Conservation (phyloP, 1,139 yeast species). For the Suhomyces anneliseae region DNA sequence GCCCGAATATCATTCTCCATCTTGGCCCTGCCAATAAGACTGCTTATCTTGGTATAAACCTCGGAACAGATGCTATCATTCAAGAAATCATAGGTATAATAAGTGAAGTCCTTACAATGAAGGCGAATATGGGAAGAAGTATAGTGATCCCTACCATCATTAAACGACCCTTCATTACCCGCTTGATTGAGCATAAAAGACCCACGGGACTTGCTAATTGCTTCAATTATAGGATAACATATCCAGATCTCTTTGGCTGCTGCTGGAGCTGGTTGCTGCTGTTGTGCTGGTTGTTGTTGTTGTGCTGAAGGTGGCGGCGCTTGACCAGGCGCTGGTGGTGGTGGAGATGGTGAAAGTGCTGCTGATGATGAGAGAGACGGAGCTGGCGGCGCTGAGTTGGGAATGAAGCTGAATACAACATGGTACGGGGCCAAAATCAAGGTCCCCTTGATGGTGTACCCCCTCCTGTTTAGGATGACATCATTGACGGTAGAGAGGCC, state of each 20-base stretch:
- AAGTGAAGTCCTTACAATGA: constrained; percentile 86
- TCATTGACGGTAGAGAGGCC: constrained; percentile 50
- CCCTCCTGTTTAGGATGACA: constrained; percentile 70
- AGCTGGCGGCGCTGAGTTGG: constrained; percentile 16
- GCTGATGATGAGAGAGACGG: constrained; percentile 44
- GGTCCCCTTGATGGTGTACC: constrained; percentile 63
- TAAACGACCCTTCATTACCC: constrained; percentile 1
- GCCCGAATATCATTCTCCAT: constrained; percentile 40
- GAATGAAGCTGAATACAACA: constrained; percentile 62
- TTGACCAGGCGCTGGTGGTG: too few species aligned
- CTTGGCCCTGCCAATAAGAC: constrained; percentile 49
- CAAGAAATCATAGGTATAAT: constrained; percentile 71
- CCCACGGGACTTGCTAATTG: constrained; percentile 60
- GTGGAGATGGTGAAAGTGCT: background rate
- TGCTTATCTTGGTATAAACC: constrained; percentile 70
- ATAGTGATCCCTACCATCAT: constrained; percentile 36
- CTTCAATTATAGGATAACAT: constrained; percentile 82
- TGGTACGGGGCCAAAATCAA: constrained; percentile 83
- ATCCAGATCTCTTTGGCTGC: constrained; percentile 75
- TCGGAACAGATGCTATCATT: constrained; percentile 62
- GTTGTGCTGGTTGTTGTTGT: constrained; percentile 7
- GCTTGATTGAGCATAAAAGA: constrained; percentile 34
- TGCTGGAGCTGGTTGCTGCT: background rate
- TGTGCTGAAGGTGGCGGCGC: background rate
- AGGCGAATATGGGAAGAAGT: constrained; percentile 61